Evolutionary conservation across 2,329 filamentous ascomycete species (phyloP).

Genomic region (Dichotomopilus funicola): DNA sequence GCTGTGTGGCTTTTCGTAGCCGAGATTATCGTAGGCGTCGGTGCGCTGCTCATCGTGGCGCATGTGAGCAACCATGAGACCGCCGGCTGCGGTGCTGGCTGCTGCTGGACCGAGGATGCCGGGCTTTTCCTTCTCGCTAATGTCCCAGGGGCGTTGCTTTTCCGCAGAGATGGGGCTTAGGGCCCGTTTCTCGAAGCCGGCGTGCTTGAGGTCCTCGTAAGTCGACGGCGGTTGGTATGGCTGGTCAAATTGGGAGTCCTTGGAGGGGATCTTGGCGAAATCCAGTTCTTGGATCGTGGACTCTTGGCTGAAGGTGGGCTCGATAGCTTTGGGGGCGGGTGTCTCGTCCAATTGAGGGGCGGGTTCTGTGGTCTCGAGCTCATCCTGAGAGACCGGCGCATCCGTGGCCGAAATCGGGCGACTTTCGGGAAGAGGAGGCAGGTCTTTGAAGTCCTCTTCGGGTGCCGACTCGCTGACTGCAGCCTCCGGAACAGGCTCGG

Average conservation of each 20-base stretch:
- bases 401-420: not conserved
- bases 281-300: slow-evolving; percentile 9
- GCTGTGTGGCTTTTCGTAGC: slow-evolving; percentile 4
- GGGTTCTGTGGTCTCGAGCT: not conserved
- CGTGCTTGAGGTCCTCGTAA: slow-evolving; percentile 17
- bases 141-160: slow-evolving; percentile 11
- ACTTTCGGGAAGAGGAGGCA: slow-evolving; percentile 4
- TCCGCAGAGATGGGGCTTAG: slow-evolving; percentile 5
- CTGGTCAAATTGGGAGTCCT: not conserved
- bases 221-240: slow-evolving; percentile 3
- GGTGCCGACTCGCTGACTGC: not conserved
- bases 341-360: not conserved
- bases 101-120: slow-evolving; percentile 8
- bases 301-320: slow-evolving; percentile 4
- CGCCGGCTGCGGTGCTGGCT: slow-evolving; percentile 5
- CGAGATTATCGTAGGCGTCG: slow-evolving; percentile 5
- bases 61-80: slow-evolving; percentile 19
- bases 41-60: slow-evolving; percentile 8
- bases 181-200: not conserved
- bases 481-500: not conserved
- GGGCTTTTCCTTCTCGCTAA: slow-evolving; percentile 5
- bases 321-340: not conserved
- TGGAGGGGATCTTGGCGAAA: not conserved
- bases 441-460: not conserved
- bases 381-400: not conserved